Percentiles rank a stretch among this genome's conserved stretches.
These are phyloP conservation scores for Colletotrichum falcatum DNA, from an alignment of 2,329 filamentous ascomycete genomes.

Conservation along the genomic window DNA sequence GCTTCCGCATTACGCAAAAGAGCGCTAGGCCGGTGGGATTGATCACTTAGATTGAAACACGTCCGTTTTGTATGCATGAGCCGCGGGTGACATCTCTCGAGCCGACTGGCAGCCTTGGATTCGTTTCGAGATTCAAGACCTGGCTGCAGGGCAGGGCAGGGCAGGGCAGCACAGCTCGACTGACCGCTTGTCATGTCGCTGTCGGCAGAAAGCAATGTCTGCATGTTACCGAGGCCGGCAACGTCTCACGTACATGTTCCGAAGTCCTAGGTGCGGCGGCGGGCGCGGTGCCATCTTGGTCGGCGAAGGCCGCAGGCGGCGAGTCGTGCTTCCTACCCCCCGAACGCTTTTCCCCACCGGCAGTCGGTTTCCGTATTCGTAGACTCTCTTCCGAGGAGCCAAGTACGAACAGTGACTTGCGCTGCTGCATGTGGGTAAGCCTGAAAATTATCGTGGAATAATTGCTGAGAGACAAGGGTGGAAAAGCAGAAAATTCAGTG, in stretches of 20 bases:
- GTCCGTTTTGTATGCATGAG: neutral
- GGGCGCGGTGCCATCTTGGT: neutral
- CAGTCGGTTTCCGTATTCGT: neutral
- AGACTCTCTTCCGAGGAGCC: neutral
- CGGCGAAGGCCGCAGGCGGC: neutral
- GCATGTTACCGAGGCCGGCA: slow-evolving; percentile 1
- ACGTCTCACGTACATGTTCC: neutral
- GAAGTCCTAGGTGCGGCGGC: neutral
- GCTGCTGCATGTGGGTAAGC: neutral
- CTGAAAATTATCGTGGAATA: slow-evolving; percentile 35
- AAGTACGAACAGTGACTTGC: neutral
- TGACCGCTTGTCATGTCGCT: neutral
- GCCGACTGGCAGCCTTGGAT: neutral
- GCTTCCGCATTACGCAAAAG: no score
- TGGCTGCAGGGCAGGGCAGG: neutral
- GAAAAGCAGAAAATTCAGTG: slow-evolving; percentile 24
- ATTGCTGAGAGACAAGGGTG: slow-evolving; percentile 4
- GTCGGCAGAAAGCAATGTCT: neutral
- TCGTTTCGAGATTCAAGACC: neutral
- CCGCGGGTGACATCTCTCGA: neutral
- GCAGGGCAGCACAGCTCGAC: neutral
- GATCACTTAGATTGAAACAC: neutral
- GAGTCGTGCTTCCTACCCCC: neutral
- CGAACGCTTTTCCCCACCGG: neutral
- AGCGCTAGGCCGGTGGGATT: neutral